Percentiles rank a stretch among this genome's conserved stretches.
Evolutionary conservation across 2,329 filamentous ascomycete species (phyloP).

Genomic region (Davidsoniella virescens): DNA sequence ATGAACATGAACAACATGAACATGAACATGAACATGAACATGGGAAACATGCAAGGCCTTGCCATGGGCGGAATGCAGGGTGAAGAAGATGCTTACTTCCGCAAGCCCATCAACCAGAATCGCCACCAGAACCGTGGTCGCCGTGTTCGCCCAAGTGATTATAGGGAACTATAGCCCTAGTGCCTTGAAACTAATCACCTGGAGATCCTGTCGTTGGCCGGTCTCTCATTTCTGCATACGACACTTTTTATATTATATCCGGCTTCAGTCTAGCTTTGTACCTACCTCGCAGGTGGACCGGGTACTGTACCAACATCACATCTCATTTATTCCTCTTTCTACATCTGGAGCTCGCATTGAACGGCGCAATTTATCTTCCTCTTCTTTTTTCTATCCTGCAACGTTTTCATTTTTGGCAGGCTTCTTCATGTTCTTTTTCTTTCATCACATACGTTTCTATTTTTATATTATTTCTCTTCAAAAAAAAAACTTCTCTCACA

Average conservation of each 20-base stretch:
- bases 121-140: slow-evolving; percentile 70
- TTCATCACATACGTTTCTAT: background rate
- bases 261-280: background rate
- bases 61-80: slow-evolving; percentile 17
- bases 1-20: slow-evolving; percentile 20
- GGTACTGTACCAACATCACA: background rate
- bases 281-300: too few species aligned
- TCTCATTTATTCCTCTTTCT: background rate
- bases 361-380: background rate
- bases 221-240: background rate
- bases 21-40: slow-evolving; percentile 19
- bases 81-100: slow-evolving; percentile 84
- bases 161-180: slow-evolving; percentile 52
- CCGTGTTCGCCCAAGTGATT: slow-evolving; percentile 75
- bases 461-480: background rate
- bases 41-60: slow-evolving; percentile 20
- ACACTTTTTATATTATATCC: slow-evolving; percentile 8
- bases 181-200: too few species aligned
- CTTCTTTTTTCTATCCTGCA: background rate
- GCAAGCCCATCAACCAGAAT: slow-evolving; percentile 89
- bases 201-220: too few species aligned
- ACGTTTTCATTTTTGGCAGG: background rate
- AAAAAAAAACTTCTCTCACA: background rate
- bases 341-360: background rate
- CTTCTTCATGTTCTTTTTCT: background rate